A percentile compares a stretch with the other conserved stretches of the same genome.
Conservation (phyloP, 2,329 filamentous ascomycete genomes). For the Aspergillus sp. region DNA sequence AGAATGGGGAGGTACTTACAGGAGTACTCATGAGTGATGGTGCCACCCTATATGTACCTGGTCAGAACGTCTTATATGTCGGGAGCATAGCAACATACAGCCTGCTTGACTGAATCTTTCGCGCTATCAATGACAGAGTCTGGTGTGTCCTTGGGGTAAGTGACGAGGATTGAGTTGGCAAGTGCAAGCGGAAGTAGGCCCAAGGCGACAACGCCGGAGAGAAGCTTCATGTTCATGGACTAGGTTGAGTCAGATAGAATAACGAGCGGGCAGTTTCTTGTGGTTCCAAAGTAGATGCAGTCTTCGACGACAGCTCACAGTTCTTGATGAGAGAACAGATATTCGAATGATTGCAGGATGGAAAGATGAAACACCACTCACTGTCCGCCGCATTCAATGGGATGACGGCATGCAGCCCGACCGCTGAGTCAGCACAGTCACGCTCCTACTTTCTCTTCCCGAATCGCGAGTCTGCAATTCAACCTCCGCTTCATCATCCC, state of each 20-base stretch:
- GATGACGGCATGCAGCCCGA: conserved; percentile 4
- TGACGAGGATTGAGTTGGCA: conserved; percentile 76
- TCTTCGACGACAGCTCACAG: neutral
- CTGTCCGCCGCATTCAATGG: neutral
- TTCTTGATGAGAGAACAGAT: neutral
- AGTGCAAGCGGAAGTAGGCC: conserved; percentile 62
- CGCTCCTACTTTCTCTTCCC: conserved; percentile 9
- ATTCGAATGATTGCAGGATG: too few species aligned
- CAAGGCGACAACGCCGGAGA: conserved; percentile 56
- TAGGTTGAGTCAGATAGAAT: neutral
- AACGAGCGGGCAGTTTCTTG: neutral
- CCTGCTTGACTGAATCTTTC: conserved; percentile 67
- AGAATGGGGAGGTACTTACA: conserved; percentile 52
- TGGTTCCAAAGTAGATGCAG: neutral
- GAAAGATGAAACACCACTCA: too few species aligned
- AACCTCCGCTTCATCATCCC: neutral
- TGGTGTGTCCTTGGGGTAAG: conserved; percentile 70
- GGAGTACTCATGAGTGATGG: conserved; percentile 74
- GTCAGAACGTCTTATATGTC: neutral
- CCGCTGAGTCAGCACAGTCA: conserved; percentile 13
- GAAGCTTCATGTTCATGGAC: conserved; percentile 60
- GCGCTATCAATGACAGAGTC: conserved; percentile 67
- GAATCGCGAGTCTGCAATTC: conserved; percentile 3
- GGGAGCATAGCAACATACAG: conserved; percentile 45
- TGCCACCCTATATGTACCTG: conserved; percentile 54